Percentiles rank a stretch among this genome's conserved stretches.
These are phyloP conservation scores for Chaetomium tenue DNA, from an alignment of 495 filamentous ascomycete genomes.

Conservation along the genomic window DNA sequence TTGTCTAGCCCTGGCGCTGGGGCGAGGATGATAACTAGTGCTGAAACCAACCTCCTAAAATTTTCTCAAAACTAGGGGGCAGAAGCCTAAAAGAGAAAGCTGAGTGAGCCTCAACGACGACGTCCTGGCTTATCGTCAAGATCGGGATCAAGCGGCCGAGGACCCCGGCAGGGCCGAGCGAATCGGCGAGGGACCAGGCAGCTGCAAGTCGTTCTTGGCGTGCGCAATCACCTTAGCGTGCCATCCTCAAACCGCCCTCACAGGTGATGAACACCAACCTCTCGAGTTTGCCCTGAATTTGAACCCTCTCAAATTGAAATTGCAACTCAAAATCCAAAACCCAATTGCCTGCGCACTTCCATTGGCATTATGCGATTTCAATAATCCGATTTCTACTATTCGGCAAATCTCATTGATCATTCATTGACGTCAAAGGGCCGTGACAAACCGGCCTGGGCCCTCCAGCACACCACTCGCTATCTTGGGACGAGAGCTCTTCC, in stretches of 20 bases:
- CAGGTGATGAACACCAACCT: not conserved
- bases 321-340: not conserved
- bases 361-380: not conserved
- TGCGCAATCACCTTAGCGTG: conserved; percentile 20
- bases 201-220: conserved; percentile 14
- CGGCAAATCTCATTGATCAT: not conserved
- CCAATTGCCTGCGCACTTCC: not conserved
- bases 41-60: too few relatives aligned
- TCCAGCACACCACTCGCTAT: not conserved
- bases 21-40: too few relatives aligned
- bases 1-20: too few relatives aligned
- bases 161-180: too few relatives aligned
- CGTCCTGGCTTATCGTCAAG: too few relatives aligned
- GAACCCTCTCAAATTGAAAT: not conserved
- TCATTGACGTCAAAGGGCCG: not conserved
- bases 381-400: not conserved
- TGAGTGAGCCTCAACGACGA: too few relatives aligned
- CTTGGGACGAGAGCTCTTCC: conserved; percentile 1
- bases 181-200: not conserved
- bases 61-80: too few relatives aligned
- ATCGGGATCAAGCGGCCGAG: too few relatives aligned
- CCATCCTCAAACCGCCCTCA: not conserved
- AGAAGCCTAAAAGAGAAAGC: too few relatives aligned
- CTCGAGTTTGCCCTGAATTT: conserved; percentile 1
- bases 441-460: not conserved